Evolutionary conservation across 192 early-diverging fungal genomes (phyloP), one percentile per base, ranked within the genome.

Genomic region (Endogone sp.): DNA sequence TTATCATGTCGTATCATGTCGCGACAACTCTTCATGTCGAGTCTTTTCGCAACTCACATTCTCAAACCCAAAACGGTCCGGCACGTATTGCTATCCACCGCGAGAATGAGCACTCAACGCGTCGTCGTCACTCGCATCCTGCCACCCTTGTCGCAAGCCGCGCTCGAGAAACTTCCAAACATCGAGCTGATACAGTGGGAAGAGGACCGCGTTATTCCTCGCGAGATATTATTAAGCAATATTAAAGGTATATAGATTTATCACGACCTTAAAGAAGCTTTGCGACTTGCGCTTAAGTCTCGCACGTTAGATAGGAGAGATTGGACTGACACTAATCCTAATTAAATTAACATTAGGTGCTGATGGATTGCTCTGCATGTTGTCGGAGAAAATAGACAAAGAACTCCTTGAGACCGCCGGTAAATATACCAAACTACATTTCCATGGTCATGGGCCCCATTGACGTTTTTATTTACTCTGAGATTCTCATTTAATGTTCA

Each of bases 341-440:
- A 3, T 25, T 24, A 9, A n/a, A n/a, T 25, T 25, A 26, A 21
- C 23, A 21, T 3, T 59, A 61, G 81, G 71, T 55, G 85, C 85
- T 2, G 76, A 86, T 28, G 90, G 85, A 2, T 75, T 92, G 54
- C 32, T 92, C 8, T 88, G 87, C 71, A 77, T 92, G 56, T 74
- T 95, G 32, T 86, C 89, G 0, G 90, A 96, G 49, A 88, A 86
- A 29, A 83, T 96, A 37, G 90, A 94, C 71, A 62, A 63, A 2
- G 90, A 93, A 69, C 54, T 93, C 2, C 68, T 95, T 26, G 75
- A 85, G 30, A 81, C 86, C 0, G 90, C 90, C 57, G 89, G 87
- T 80, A 78, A 57, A 2, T 67, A n/a, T n/a, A n/a, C n/a, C n/a
- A n/a, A n/a, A n/a, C n/a, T n/a, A n/a, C n/a, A n/a, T n/a, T n/a